phyloP scores from a whole-genome alignment of 2,329 filamentous ascomycete genomes.

The Aspergillus spinulosporus region DNA sequence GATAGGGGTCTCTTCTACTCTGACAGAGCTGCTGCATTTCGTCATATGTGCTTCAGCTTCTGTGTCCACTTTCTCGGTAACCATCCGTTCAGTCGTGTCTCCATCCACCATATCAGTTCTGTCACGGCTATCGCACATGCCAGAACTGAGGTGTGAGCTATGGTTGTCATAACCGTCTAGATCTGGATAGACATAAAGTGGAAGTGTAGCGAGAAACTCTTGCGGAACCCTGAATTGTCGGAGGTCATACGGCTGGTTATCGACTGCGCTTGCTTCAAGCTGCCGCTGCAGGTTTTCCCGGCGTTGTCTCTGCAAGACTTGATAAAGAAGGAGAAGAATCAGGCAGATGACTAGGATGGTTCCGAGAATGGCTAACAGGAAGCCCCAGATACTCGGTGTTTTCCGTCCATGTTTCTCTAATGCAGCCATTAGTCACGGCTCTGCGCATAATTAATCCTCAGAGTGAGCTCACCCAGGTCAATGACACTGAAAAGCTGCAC shows the following conservation, averaged over 20 bases:
- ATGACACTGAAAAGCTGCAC: slow-evolving; percentile 53
- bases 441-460: not conserved
- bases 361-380: slow-evolving; percentile 75
- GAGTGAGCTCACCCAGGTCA: slow-evolving; percentile 42
- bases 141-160: not conserved
- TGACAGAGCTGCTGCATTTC: slow-evolving; percentile 12
- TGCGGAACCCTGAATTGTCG: slow-evolving; percentile 76
- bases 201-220: slow-evolving; percentile 69
- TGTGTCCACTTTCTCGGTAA: not conserved
- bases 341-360: slow-evolving; percentile 70
- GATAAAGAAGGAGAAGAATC: slow-evolving; percentile 68
- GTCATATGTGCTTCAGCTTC: slow-evolving; percentile 5
- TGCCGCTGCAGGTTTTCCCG: slow-evolving; percentile 67
- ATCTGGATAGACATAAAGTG: slow-evolving; percentile 71
- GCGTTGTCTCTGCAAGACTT: slow-evolving; percentile 71
- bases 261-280: slow-evolving; percentile 75
- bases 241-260: slow-evolving; percentile 82
- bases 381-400: slow-evolving; percentile 78
- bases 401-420: slow-evolving; percentile 28
- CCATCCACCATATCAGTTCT: not conserved
- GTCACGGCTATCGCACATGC: not conserved
- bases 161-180: slow-evolving; percentile 21
- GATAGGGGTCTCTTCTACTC: not conserved
- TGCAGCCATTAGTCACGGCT: not conserved
- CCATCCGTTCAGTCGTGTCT: not conserved